Conservation (phyloP, 2,329 filamentous ascomycete species). For the Chalaropsis ovoidea region DNA sequence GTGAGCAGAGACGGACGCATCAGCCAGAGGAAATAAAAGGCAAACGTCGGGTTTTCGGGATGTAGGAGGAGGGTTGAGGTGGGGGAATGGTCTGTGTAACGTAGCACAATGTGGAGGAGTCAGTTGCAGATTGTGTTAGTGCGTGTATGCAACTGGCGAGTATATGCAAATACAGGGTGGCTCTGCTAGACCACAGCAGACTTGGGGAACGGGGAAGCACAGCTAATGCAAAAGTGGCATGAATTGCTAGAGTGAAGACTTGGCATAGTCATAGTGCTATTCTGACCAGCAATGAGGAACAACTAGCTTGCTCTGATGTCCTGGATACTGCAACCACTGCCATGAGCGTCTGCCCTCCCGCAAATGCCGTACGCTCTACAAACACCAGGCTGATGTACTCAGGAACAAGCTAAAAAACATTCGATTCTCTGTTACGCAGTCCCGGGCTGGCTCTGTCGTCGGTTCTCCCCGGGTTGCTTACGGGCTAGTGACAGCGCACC, state of each 20-base stretch:
- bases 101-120: not conserved
- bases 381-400: not conserved
- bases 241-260: not conserved
- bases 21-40: not conserved
- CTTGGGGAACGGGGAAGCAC: not conserved
- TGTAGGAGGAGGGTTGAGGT: not conserved
- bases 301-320: not conserved
- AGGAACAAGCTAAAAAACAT: not conserved
- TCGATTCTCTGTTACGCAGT: not conserved
- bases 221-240: conserved; percentile 4
- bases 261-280: not conserved
- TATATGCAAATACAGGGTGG: not conserved
- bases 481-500: not conserved
- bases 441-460: not conserved
- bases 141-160: not conserved
- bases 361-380: too few relatives aligned
- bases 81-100: not conserved
- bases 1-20: not conserved
- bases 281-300: not conserved
- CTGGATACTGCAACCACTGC: too few relatives aligned
- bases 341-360: not conserved
- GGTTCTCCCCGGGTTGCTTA: not conserved
- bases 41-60: not conserved
- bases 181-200: not conserved
- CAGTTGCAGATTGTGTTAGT: not conserved